Percentiles rank a stretch among this genome's conserved stretches.
These are phyloP conservation scores for Trichoderma asperelloides DNA, from an alignment of 495 filamentous ascomycete species.

Conservation along the genomic window DNA sequence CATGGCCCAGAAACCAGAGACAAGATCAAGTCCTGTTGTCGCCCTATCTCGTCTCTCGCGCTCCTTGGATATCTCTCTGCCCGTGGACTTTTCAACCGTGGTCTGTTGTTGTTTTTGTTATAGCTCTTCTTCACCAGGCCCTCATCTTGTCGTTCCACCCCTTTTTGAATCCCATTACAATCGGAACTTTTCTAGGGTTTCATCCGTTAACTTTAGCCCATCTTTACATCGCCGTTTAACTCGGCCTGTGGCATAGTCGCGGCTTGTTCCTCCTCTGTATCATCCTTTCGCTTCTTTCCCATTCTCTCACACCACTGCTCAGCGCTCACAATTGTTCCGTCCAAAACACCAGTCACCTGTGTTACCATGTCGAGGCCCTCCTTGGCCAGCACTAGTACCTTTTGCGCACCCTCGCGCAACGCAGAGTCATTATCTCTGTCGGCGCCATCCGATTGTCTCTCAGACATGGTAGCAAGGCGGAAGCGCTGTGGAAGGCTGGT, in stretches of 20 bases:
- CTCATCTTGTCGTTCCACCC: neutral
- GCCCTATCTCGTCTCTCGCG: neutral
- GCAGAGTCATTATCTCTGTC: constrained; percentile 23
- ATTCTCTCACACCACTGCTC: constrained; percentile 79
- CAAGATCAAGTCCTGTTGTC: neutral
- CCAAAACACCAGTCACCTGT: constrained; percentile 71
- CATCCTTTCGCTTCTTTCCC: constrained; percentile 44
- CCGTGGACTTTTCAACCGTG: neutral
- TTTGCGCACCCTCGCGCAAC: constrained; percentile 46
- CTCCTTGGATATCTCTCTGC: neutral
- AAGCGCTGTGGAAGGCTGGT: constrained; percentile 72
- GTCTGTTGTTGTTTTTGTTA: neutral
- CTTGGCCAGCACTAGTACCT: constrained; percentile 71
- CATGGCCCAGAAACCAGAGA: neutral
- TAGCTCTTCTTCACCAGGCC: too few species aligned
- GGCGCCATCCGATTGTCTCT: constrained; percentile 23
- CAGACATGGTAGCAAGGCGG: constrained; percentile 40
- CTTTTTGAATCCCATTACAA: neutral
- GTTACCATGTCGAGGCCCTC: constrained; percentile 86
- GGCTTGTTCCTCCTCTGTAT: constrained; percentile 15
- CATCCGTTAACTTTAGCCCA: neutral
- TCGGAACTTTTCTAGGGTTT: neutral
- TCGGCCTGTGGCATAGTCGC: neutral
- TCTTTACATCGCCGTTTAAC: neutral
- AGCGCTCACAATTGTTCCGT: constrained; percentile 75